A percentile compares a stretch with the other conserved stretches of the same genome.
Conservation (phyloP, 306 rosid genomes). For the Prunus mira region DNA sequence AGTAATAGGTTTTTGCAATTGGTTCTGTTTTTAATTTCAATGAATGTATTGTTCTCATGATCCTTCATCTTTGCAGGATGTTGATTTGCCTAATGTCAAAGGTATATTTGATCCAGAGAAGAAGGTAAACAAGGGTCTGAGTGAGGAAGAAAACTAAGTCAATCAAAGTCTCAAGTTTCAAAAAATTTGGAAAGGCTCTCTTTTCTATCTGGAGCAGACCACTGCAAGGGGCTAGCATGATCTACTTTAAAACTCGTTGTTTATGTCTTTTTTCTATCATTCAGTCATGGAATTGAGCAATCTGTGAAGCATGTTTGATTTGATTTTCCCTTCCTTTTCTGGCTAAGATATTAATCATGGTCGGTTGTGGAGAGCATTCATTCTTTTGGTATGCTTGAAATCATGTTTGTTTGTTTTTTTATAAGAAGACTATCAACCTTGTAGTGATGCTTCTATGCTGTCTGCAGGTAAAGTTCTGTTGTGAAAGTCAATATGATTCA, state of each 20-base stretch:
- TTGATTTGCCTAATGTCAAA: not conserved
- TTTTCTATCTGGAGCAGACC: not conserved
- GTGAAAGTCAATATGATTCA: not conserved
- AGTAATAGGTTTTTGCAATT: not conserved
- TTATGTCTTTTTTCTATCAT: not conserved
- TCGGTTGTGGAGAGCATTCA: not conserved
- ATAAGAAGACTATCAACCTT: not conserved
- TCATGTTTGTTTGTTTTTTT: too few species aligned
- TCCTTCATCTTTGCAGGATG: not conserved
- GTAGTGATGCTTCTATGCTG: not conserved
- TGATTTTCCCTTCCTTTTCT: not conserved
- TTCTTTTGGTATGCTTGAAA: conserved; percentile 11
- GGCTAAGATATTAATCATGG: not conserved
- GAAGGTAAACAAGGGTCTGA: not conserved
- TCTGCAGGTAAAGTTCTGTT: not conserved
- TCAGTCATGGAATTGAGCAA: not conserved
- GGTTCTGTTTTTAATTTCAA: not conserved
- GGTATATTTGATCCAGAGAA: not conserved
- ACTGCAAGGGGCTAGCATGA: not conserved
- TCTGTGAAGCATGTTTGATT: not conserved
- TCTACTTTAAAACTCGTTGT: not conserved
- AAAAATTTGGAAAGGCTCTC: not conserved
- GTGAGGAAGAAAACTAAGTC: conserved; percentile 9
- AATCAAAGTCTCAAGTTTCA: not conserved
- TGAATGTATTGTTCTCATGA: too few species aligned